These are phyloP conservation scores for Melampsora abietis-canadensis DNA, from an alignment of 1,284 basidiomycete genomes.

Conservation along the genomic window DNA sequence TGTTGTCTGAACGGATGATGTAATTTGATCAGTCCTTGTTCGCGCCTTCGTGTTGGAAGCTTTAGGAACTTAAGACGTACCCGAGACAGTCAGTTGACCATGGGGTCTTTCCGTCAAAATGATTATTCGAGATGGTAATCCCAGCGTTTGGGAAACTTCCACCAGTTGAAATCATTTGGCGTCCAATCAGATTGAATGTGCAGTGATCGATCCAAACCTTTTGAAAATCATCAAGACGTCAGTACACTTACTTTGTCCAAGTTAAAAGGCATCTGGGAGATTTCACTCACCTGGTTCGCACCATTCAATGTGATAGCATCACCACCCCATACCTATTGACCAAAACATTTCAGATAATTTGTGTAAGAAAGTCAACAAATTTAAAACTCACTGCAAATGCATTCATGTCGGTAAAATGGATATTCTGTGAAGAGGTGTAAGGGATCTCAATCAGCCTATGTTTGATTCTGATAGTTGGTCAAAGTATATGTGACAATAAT, in stretches of 20 bases:
- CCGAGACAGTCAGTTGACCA: slow-evolving; percentile 34
- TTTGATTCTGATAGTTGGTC: slow-evolving; percentile 17
- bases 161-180: slow-evolving; percentile 32
- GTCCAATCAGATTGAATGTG: slow-evolving; percentile 35
- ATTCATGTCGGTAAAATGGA: slow-evolving; percentile 7
- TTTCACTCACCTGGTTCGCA: slow-evolving; percentile 14
- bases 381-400: background rate
- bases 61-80: background rate
- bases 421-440: background rate
- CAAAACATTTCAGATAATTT: background rate
- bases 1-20: slow-evolving; percentile 11
- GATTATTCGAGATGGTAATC: slow-evolving; percentile 35
- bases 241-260: too few relatives aligned
- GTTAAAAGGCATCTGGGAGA: background rate
- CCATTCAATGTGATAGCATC: slow-evolving; percentile 24
- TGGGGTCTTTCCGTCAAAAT: slow-evolving; percentile 23
- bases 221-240: background rate
- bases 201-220: slow-evolving; percentile 44
- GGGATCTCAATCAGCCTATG: slow-evolving; percentile 1
- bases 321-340: slow-evolving; percentile 41
- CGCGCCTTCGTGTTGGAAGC: background rate
- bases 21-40: background rate
- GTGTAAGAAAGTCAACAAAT: background rate
- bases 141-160: background rate
- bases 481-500: background rate